Base-by-base conservation (phyloP, 116 monocot genomes). In the Zostera marina region DNA sequence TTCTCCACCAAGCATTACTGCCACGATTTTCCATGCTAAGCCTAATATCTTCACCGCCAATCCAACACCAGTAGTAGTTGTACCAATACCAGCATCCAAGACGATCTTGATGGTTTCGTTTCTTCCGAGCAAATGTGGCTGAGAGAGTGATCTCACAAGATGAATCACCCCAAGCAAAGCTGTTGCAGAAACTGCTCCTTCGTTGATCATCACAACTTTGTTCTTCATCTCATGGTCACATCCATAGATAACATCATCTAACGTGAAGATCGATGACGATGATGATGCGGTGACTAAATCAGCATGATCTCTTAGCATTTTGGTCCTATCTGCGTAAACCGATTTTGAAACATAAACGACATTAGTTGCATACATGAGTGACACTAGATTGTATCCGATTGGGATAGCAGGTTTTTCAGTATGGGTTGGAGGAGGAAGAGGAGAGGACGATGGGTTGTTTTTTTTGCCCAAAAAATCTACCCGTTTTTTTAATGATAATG, bases 61-160 rank as follows among this genome's bases (percentile, higher is more conserved):
- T 59, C 77, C 88, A 70, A 88, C 70, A 54, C 83, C 83, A 53
- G 78, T 53, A 61, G 88, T 77, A 42, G 88, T 88, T 45, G 83
- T 80, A 38, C 88, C 88, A 3, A 83, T 88, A 53, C 88, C 88
- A 41, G 83, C 69, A 71, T 83, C 88, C 22, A 80, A 49, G 54
- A 88, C 71, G 40, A 88, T 12, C 14, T 59, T 66, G 52, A 80
- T 53, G 40, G 62, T 19, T 6, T 74, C 47, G n/a, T 75, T 47
- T 39, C 41, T 75, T 57, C 77, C 73, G 62, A 80, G 73, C 21
- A 70, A 6, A 54, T 68, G 64, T 26, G 24, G 21, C 53, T 79
- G 63, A 53, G 75, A 80, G 56, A 88, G 77, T 56, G 75, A 83
- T 14, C 60, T 66, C 26, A 83, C 79, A 20, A 88, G 80, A 44